Conservation (phyloP, 164 flowering plant species). For the Aristolochia fimbriata region DNA sequence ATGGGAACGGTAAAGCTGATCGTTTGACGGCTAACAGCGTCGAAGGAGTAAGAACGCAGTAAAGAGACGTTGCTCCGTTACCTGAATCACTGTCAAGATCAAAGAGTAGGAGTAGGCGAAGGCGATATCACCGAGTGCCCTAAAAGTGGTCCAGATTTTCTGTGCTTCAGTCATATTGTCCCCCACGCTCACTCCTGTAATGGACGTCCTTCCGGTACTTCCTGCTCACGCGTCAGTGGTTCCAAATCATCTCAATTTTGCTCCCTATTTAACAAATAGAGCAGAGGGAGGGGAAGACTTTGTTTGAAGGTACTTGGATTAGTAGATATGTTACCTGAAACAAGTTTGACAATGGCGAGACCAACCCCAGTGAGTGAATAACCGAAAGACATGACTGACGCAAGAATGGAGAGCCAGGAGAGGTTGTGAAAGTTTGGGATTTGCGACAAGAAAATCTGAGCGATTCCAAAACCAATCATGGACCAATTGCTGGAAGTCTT, state of each 20-base stretch:
- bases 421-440: conserved; percentile 64
- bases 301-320: too few relatives aligned
- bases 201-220: conserved; percentile 32
- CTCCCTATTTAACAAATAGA: neutral
- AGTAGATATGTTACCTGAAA: conserved; percentile 53
- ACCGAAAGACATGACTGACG: conserved; percentile 63
- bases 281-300: too few relatives aligned
- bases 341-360: conserved; percentile 42
- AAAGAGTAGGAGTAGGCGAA: conserved; percentile 62
- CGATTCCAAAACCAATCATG: conserved; percentile 61
- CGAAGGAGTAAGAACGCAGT: too few relatives aligned
- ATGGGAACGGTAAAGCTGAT: too few relatives aligned
- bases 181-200: conserved; percentile 59
- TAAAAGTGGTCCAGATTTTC: conserved; percentile 42
- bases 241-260: neutral
- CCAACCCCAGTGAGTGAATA: conserved; percentile 36
- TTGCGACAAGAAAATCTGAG: conserved; percentile 53
- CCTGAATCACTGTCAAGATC: conserved; percentile 72
- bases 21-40: too few relatives aligned
- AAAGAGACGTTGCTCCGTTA: conserved; percentile 10
- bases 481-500: conserved; percentile 57
- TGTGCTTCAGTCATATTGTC: conserved; percentile 34
- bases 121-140: conserved; percentile 80
- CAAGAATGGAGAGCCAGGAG: conserved; percentile 60
- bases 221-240: conserved; percentile 24